These are phyloP conservation scores for Carex scoparia DNA, from an alignment of 176 grass and related monocot species.

Conservation along the genomic window DNA sequence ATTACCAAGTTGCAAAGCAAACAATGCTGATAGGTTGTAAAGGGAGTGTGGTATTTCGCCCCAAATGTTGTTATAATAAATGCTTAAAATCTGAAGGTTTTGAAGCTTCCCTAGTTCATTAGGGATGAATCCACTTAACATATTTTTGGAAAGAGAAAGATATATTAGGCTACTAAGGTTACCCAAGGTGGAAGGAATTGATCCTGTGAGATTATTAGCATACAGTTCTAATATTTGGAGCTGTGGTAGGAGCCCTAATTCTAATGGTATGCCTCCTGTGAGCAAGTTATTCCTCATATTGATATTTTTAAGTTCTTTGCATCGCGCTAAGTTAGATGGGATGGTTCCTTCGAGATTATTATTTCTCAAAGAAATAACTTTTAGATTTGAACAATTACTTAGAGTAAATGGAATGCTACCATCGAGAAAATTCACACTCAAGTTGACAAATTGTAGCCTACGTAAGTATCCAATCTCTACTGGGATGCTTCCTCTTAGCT, in stretches of 20 bases:
- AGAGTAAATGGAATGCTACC: slow-evolving; percentile 27
- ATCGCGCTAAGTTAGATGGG: slow-evolving; percentile 19
- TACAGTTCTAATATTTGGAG: too few relatives aligned
- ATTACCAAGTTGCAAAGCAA: too few relatives aligned
- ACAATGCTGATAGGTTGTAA: too few relatives aligned
- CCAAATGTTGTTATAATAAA: too few relatives aligned
- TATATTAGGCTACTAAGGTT: too few relatives aligned
- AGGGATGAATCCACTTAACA: too few relatives aligned
- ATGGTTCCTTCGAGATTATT: slow-evolving; percentile 24
- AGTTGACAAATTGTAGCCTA: background rate
- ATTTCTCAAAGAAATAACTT: background rate
- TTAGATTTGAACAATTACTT: slow-evolving; percentile 22
- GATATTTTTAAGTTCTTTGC: background rate
- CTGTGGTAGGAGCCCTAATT: background rate
- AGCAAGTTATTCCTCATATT: slow-evolving; percentile 2
- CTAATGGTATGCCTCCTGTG: background rate
- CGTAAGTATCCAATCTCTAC: slow-evolving; percentile 17
- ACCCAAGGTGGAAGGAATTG: too few relatives aligned
- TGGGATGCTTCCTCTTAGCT: slow-evolving; percentile 8
- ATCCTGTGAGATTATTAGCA: too few relatives aligned
- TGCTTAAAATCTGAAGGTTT: too few relatives aligned
- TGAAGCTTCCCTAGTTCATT: too few relatives aligned
- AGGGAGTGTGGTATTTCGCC: too few relatives aligned
- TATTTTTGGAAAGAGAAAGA: too few relatives aligned
- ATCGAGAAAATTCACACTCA: slow-evolving; percentile 18